Evolutionary conservation across 2,329 filamentous ascomycete genomes (phyloP), one percentile per base, ranked within the genome.

Genomic region (Ciborinia camelliae): DNA sequence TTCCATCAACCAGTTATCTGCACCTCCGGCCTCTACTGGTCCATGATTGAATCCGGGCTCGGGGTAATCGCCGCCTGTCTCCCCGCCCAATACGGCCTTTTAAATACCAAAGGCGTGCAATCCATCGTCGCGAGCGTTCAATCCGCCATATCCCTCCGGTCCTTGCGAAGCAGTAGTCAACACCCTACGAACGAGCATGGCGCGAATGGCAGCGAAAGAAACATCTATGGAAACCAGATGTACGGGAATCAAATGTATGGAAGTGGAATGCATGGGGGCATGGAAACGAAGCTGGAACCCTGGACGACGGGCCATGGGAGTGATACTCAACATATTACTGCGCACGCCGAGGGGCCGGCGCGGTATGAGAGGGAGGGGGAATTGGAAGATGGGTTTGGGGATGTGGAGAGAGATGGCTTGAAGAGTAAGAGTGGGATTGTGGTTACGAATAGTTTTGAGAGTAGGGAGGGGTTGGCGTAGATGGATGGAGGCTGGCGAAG

Each of bases 1-100:
- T 6, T 18, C 15, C 2, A 3, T 1, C 18, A 4, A 15, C 4
- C 28, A 48, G 63, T 45, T 28, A 53, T 60, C 32, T 53, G 48
- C 20, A 60, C 57, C 45, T 30, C 61, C 1, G 61, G 61, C 1
- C 41, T 65, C 23, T 65, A 65, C 39, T 55, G 57, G 48, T 43
- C 54, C 20, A n/a, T 65, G 6, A 43, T 65, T 12, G 63, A 65
- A 62, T 43, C 48, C 30, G 30, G 48, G 3, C 63, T 65, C 50
- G 63, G 63, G 8, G 3, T 65, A 18, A 50, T 65, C 14, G 48
- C 57, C n/a, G 57, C 63, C 39, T 50, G 52, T 58, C 61, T 63
- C 12, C 61, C 52, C 10, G 52, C 52, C 1, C 61, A 63, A 63
- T 63, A 63, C 41, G 52, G 52, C 4, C 52, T 63, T 23, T 41